Base-by-base conservation (phyloP, 2,329 filamentous ascomycete species). In the Beauveria caledonica region DNA sequence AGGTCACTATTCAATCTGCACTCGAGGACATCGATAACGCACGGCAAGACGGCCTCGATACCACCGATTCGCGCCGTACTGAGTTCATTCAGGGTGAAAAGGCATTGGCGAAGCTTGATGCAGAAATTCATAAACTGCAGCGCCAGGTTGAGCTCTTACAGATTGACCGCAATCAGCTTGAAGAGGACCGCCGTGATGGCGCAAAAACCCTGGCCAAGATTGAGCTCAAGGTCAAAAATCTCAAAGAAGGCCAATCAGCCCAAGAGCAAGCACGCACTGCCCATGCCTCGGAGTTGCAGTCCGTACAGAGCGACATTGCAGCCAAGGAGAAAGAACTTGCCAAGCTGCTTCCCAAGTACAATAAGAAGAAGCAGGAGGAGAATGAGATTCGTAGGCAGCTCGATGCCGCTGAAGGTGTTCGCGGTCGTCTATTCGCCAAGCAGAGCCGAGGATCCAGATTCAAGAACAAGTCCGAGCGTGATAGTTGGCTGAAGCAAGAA, bases 391-490 rank as follows among this genome's bases (percentile, higher is more conserved):
- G 86, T 68, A 79, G 86, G 60, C 85, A 88, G 62, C 80, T 97
- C 11, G 88, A 92, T 51, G 80, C 88, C 54, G 88, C 88, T 0
- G 89, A 95, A 68, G 87, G 87, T 8, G 82, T 84, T 5, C 83
- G 90, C 46, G 86, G 89, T 64, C 86, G 92, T 42, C 82, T 99
- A 8, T 90, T 96, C 69, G 90, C 89, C 55, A 99, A 99, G 73
- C 93, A 99, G 74, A 91, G 88, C 48, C 87, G 93, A 50, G 92
- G 89, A 65, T 88, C 89, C 19, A 88, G 91, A 63, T 99, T 96
- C 73, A 88, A 83, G 69, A 95, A 86, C 72, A 96, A 96, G 77
- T 83, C 84, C 9, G 91, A 97, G 70, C 87, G 95, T 48, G 93
- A 99, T 72, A 83, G 85, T 40, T 97, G 85, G 80, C 78, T 99